These are phyloP conservation scores for Cytospora chrysosperma DNA, from an alignment of 2,329 filamentous ascomycete species.

Conservation along the genomic window DNA sequence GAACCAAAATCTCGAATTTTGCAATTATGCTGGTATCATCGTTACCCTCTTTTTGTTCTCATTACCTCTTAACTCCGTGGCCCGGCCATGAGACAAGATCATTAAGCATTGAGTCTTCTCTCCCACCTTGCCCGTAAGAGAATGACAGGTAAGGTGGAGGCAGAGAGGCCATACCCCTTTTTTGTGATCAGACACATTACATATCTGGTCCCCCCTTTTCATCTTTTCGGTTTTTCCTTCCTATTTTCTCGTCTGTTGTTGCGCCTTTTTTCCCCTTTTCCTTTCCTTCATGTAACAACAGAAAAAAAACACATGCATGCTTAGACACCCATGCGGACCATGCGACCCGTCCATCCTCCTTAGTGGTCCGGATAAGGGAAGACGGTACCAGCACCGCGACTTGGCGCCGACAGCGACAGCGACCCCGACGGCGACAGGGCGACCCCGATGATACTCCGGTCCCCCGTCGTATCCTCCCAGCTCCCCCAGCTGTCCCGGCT, in stretches of 20 bases:
- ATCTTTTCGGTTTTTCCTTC: not conserved
- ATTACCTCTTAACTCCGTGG: constrained; percentile 2
- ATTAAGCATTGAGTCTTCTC: not conserved
- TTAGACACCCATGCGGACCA: not conserved
- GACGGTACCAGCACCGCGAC: not conserved
- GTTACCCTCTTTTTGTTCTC: not conserved
- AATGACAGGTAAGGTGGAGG: not conserved
- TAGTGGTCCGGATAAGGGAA: constrained; percentile 10
- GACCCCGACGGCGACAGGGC: constrained; percentile 14
- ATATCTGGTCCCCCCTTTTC: not conserved
- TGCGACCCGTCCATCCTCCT: not conserved
- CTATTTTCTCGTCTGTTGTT: not conserved
- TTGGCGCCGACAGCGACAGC: not conserved
- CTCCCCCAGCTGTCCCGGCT: constrained; percentile 19
- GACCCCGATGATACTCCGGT: constrained; percentile 9
- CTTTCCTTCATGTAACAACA: no score
- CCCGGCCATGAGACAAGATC: not conserved
- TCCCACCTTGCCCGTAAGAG: not conserved
- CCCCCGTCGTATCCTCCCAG: constrained; percentile 11
- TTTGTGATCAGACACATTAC: not conserved
- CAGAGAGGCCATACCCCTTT: not conserved
- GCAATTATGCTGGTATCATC: constrained; percentile 1
- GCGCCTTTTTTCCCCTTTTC: no score
- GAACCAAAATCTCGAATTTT: not conserved
- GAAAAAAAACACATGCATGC: not conserved